A percentile compares a stretch with the other conserved stretches of the same genome.
phyloP scores from a whole-genome alignment of 306 rosid genomes.

The Trifolium repens region DNA sequence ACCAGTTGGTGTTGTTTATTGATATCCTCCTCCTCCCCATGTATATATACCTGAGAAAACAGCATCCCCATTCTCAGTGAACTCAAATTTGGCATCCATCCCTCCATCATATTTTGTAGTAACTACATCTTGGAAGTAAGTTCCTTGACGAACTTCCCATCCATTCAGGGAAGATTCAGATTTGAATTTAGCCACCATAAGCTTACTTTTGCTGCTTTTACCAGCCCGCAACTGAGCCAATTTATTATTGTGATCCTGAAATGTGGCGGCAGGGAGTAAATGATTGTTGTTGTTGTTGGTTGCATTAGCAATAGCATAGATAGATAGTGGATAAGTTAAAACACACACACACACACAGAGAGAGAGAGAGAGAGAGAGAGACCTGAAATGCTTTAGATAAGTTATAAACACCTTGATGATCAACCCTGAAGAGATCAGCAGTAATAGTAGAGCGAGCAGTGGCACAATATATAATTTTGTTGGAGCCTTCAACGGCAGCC shows the following conservation, averaged over 20 bases:
- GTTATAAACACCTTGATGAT: constrained; percentile 84
- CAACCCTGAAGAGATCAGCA: constrained; percentile 92
- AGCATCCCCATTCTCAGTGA: constrained; percentile 74
- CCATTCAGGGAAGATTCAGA: constrained; percentile 70
- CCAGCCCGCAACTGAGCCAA: constrained; percentile 93
- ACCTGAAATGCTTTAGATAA: constrained; percentile 91
- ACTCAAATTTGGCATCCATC: constrained; percentile 93
- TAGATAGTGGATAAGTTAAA: too few species aligned
- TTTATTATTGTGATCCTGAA: constrained; percentile 90
- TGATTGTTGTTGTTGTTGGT: too few species aligned
- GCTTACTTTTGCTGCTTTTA: constrained; percentile 95
- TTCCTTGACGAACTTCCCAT: constrained; percentile 86
- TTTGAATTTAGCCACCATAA: constrained; percentile 78
- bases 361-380: too few species aligned
- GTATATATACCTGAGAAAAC: constrained; percentile 70
- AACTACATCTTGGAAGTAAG: constrained; percentile 88
- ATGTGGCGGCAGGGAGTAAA: constrained; percentile 22
- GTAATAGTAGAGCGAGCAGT: constrained; percentile 91
- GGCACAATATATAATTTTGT: constrained; percentile 90
- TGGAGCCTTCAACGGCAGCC: constrained; percentile 76
- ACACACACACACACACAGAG: too few species aligned
- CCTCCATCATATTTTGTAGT: constrained; percentile 95
- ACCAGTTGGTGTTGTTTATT: constrained; percentile 27
- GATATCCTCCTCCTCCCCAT: constrained; percentile 15
- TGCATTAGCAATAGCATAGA: too few species aligned